Base-by-base conservation (phyloP, 495 filamentous ascomycete species). In the Rostrohypoxylon terebratum region DNA sequence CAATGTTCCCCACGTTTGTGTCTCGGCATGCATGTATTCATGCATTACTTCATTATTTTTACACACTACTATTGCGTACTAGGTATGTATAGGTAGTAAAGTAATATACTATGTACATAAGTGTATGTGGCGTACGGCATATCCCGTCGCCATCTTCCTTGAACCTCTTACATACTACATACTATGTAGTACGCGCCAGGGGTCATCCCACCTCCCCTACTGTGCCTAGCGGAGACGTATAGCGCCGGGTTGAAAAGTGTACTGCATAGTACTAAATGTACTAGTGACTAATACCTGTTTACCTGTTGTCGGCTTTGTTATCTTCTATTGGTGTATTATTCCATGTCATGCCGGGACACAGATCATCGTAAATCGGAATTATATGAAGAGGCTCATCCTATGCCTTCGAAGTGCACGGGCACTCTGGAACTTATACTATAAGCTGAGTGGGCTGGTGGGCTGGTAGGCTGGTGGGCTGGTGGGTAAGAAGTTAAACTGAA, bases 21-120 rank as follows among this genome's bases (percentile, higher is more conserved):
- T 36, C 62, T 11, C 14, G 36, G 62, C 38, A 42, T 45, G n/a
- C 38, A 55, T 38, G 21, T 44, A 42, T 64, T 25, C 38, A 42
- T 45, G n/a, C 38, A 55, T 38, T 36, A 54, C 42, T 64, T 25
- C 11, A 28, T 28, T 28, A 28, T 28, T 28, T 28, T 28, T 28
- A 28, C 28, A 28, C 28, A 28, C 28, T 28, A 28, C 28, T 28
- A 28, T 28, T 28, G 28, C 28, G 28, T n/a, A n/a, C n/a, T n/a
- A n/a, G n/a, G n/a, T n/a, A n/a, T n/a, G n/a, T n/a, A n/a, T n/a
- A n/a, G n/a, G n/a, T n/a, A n/a, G n/a, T n/a, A n/a, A n/a, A n/a
- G n/a, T n/a, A n/a, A n/a, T n/a, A n/a, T n/a, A n/a, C n/a, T n/a
- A n/a, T n/a, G n/a, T n/a, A n/a, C n/a, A n/a, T n/a, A n/a, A n/a